Evolutionary conservation across 2,329 filamentous ascomycete genomes (phyloP).

Genomic region (Colletotrichum brevisporum): DNA sequence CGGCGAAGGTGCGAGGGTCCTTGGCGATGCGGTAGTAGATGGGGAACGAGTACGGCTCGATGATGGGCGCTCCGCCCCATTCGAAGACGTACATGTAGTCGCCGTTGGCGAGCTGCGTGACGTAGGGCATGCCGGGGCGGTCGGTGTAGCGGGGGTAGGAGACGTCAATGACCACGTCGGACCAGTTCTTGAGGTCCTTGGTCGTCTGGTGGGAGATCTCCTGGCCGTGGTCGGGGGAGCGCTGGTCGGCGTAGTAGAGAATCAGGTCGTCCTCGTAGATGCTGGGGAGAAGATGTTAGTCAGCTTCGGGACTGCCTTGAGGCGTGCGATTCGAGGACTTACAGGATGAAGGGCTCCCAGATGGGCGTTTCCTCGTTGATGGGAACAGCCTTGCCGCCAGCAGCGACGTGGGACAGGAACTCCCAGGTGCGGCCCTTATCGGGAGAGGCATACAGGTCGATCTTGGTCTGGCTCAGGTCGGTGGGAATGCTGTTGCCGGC

Average conservation of each 20-base stretch:
- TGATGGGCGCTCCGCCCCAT: conserved; percentile 63
- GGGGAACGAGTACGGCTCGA: conserved; percentile 54
- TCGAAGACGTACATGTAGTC: conserved; percentile 77
- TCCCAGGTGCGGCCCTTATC: conserved; percentile 75
- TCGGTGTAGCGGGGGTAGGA: conserved; percentile 72
- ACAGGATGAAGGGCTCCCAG: conserved; percentile 79
- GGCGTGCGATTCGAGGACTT: conserved; percentile 22
- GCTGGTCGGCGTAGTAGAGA: conserved; percentile 80
- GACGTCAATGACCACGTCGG: conserved; percentile 69
- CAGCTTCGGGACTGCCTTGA: too few species aligned
- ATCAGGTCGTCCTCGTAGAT: conserved; percentile 72
- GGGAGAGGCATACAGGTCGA: conserved; percentile 77
- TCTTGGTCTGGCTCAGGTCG: conserved; percentile 73
- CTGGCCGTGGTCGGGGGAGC: conserved; percentile 75
- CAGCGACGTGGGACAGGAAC: conserved; percentile 76
- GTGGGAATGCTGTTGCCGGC: conserved; percentile 72
- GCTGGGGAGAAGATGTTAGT: conserved; percentile 46
- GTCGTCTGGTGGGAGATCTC: conserved; percentile 77
- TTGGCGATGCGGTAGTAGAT: conserved; percentile 61
- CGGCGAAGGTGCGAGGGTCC: conserved; percentile 54
- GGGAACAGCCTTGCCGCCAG: conserved; percentile 72
- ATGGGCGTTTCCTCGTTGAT: conserved; percentile 77
- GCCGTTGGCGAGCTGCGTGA: conserved; percentile 70
- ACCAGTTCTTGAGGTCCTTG: conserved; percentile 72
- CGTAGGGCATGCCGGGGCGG: conserved; percentile 78